Evolutionary conservation across 345 rosid species (phyloP).

Genomic region (Gossypium turneri): DNA sequence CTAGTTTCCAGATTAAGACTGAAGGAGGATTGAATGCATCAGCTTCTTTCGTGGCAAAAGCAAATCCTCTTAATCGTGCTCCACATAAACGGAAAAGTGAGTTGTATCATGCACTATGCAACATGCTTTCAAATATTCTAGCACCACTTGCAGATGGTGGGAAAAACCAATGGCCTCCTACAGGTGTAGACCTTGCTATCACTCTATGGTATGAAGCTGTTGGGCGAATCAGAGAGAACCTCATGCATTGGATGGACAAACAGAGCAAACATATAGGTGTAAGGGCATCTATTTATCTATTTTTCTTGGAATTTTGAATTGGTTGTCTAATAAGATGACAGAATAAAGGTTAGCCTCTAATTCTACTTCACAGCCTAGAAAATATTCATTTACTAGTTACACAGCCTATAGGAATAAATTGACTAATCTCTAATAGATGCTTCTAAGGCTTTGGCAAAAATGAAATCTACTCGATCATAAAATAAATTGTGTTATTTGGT

Average conservation of each 20-base stretch:
- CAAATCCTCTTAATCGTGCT: conserved; percentile 87
- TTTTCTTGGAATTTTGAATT: neutral
- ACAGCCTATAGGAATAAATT: neutral
- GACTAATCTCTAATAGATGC: neutral
- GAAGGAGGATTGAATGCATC: conserved; percentile 99
- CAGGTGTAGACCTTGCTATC: conserved; percentile 86
- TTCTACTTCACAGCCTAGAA: neutral
- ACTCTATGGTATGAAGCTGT: conserved; percentile 96
- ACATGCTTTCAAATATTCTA: conserved; percentile 92
- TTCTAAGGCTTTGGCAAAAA: neutral
- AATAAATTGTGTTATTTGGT: neutral
- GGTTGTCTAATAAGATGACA: neutral
- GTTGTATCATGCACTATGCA: conserved; percentile 94
- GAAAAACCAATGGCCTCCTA: conserved; percentile 96
- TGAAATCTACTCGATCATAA: neutral
- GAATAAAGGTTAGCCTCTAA: neutral
- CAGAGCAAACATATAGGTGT: conserved; percentile 97
- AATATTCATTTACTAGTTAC: neutral
- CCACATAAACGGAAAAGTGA: conserved; percentile 93
- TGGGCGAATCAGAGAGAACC: conserved; percentile 78
- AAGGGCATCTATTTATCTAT: conserved; percentile 30
- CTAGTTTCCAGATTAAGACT: conserved; percentile 69
- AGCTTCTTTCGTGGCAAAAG: conserved; percentile 96
- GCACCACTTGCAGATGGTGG: conserved; percentile 96
- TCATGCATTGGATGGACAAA: conserved; percentile 95